Base-by-base conservation (phyloP, 2,329 filamentous ascomycete genomes). In the Phaeophleospora eucalypticola region DNA sequence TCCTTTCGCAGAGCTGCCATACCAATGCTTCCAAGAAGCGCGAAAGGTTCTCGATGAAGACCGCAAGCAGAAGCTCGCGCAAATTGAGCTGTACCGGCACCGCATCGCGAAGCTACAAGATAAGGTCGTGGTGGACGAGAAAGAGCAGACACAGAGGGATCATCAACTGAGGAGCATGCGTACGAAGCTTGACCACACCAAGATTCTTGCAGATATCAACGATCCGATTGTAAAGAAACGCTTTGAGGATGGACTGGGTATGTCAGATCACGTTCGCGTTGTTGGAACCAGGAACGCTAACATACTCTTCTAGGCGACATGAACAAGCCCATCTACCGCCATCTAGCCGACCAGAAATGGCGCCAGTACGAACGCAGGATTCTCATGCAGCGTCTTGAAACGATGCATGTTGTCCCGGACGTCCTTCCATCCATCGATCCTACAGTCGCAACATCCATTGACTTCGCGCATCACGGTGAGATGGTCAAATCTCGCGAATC, bases 21-120 rank as follows among this genome's bases (percentile, higher is more conserved):
- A 94, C 72, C 91, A 97, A 77, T 93, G 88, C 70, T 98, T 97
- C 74, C 93, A 98, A 71, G 90, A 96, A 72, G 93, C 93, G 34
- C 82, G 90, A 53, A 87, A 89, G 66, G 71, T 97, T 40, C 74
- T 98, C 46, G 77, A 82, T 43, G 81, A 80, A 45, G 93, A 98
- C 66, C 81, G 91, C 34, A 75, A 83, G 56, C 80, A 91, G 70
- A 97, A 95, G 73, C 61, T 97, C 41, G 72, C 77, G 51, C 75
- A 83, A 61, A 91, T 98, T 48, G 72, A 80, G 41, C 75, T 69
- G 20, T 82, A 88, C 68, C 71, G 83, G 41, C 76, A 76, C 49
- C 82, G 84, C 66, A 86, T 98, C 63, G 78, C 80, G 45, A 75
- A 77, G 50, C 68, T 94, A 37, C 75, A 84, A 66, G 78, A 75